Evolutionary conservation across 2,329 filamentous ascomycete species (phyloP).

Genomic region (Hypoxylon sp.): DNA sequence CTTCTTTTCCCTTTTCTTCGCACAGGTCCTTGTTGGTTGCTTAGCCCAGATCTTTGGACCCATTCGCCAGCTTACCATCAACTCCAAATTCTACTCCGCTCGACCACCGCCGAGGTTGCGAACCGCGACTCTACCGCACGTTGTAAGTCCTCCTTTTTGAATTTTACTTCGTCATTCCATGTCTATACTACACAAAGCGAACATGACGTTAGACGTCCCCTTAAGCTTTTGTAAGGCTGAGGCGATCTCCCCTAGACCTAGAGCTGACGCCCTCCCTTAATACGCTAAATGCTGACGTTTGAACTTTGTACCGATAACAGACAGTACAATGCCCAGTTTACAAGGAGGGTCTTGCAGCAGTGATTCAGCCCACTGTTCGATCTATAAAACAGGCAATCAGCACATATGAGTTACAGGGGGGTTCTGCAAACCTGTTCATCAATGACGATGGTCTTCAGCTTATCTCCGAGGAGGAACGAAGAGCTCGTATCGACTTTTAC

Average conservation of each 20-base stretch:
- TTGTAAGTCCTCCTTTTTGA: slow-evolving; percentile 53
- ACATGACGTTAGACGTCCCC: not conserved
- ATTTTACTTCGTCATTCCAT: not conserved
- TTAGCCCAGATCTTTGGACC: slow-evolving; percentile 83
- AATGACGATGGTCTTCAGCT: slow-evolving; percentile 83
- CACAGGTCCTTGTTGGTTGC: slow-evolving; percentile 82
- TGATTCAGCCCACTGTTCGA: slow-evolving; percentile 83
- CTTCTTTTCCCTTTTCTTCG: slow-evolving; percentile 87
- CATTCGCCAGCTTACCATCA: slow-evolving; percentile 78
- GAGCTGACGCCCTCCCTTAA: not conserved
- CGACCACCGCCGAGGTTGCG: slow-evolving; percentile 75
- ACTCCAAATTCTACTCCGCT: slow-evolving; percentile 88
- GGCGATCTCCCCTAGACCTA: slow-evolving; percentile 5
- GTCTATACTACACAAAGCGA: slow-evolving; percentile 1
- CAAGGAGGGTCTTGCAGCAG: slow-evolving; percentile 82
- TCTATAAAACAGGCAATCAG: slow-evolving; percentile 84
- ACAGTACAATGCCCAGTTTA: slow-evolving; percentile 92
- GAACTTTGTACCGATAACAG: slow-evolving; percentile 19
- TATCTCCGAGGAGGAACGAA: slow-evolving; percentile 72
- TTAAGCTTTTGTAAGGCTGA: slow-evolving; percentile 21
- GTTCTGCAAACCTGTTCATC: slow-evolving; percentile 83
- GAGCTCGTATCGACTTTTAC: slow-evolving; percentile 76
- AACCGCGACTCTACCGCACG: slow-evolving; percentile 72
- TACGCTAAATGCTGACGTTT: slow-evolving; percentile 30
- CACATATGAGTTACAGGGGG: slow-evolving; percentile 82